These are phyloP conservation scores for Coniosporium tulheliwenetii DNA, from an alignment of 2,329 filamentous ascomycete species.

Conservation along the genomic window DNA sequence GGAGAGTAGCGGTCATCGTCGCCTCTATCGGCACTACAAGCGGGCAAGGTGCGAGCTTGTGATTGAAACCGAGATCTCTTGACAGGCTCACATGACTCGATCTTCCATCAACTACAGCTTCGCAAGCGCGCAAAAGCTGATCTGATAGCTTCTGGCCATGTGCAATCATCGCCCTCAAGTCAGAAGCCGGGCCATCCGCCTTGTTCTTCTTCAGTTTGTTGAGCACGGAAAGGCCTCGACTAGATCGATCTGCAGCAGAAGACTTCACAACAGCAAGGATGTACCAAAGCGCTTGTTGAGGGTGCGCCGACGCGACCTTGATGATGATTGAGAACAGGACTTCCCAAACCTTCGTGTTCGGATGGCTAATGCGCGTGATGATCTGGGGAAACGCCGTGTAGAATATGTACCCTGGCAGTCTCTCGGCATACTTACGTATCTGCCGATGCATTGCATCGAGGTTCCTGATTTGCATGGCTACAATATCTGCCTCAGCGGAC, in stretches of 20 bases:
- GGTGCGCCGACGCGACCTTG: slow-evolving; percentile 75
- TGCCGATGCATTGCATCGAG: slow-evolving; percentile 57
- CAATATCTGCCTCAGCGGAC: slow-evolving; percentile 30
- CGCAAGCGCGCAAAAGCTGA: slow-evolving; percentile 66
- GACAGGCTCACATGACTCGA: slow-evolving; percentile 58
- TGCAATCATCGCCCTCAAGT: slow-evolving; percentile 56
- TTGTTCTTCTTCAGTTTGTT: slow-evolving; percentile 33
- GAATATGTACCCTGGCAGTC: slow-evolving; percentile 61
- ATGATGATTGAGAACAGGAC: slow-evolving; percentile 65
- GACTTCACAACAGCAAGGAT: slow-evolving; percentile 77
- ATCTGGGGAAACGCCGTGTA: slow-evolving; percentile 82
- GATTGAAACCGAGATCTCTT: slow-evolving; percentile 67
- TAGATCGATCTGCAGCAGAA: slow-evolving; percentile 51
- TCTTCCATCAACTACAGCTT: slow-evolving; percentile 60
- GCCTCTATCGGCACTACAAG: slow-evolving; percentile 82
- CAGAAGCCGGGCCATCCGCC: slow-evolving; percentile 34
- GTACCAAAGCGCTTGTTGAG: slow-evolving; percentile 84
- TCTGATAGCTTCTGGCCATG: slow-evolving; percentile 73
- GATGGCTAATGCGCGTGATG: slow-evolving; percentile 87
- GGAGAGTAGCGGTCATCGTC: slow-evolving; percentile 69
- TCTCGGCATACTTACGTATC: slow-evolving; percentile 55
- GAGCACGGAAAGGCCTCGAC: slow-evolving; percentile 28
- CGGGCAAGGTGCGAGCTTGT: slow-evolving; percentile 64
- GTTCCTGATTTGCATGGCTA: slow-evolving; percentile 42
- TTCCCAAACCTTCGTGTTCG: slow-evolving; percentile 61